Conservation (phyloP, 768 basidiomycete genomes). For the Sutorius australiensis region DNA sequence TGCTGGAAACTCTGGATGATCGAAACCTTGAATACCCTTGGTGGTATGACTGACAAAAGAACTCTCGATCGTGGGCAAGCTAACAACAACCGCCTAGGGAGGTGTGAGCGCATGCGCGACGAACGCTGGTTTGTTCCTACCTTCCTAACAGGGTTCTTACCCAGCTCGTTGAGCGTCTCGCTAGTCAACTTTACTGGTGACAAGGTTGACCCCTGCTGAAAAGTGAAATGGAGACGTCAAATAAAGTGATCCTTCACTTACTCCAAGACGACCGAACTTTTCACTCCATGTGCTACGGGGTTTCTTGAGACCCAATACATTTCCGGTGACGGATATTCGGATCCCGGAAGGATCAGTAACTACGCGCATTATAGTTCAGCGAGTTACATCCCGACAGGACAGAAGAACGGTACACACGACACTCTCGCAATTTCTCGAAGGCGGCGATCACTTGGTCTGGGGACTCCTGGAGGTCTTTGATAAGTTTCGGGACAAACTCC, state of each 20-base stretch:
- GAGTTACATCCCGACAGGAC: neutral
- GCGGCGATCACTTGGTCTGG: conserved; percentile 70
- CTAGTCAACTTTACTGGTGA: conserved; percentile 61
- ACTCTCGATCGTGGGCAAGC: conserved; percentile 92
- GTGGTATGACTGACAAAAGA: conserved; percentile 78
- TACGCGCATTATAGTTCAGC: conserved; percentile 29
- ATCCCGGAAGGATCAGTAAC: conserved; percentile 81
- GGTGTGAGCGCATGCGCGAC: neutral
- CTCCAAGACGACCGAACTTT: conserved; percentile 58
- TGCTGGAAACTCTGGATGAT: conserved; percentile 82
- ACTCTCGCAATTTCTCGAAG: conserved; percentile 69
- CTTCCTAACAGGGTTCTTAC: conserved; percentile 67
- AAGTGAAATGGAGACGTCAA: neutral
- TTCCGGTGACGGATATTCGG: conserved; percentile 88
- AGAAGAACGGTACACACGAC: conserved; percentile 44
- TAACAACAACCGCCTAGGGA: conserved; percentile 73
- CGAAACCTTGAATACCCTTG: conserved; percentile 74
- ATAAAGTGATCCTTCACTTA: conserved; percentile 39
- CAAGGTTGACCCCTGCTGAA: conserved; percentile 47
- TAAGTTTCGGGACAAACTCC: conserved; percentile 75
- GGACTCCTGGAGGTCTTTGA: conserved; percentile 63
- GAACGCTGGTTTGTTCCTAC: conserved; percentile 35
- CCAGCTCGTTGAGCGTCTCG: conserved; percentile 71
- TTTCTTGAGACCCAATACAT: conserved; percentile 62
- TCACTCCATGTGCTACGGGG: conserved; percentile 75